Base-by-base conservation (phyloP, 2,329 filamentous ascomycete genomes). In the Dendrostoma leiphaemia region DNA sequence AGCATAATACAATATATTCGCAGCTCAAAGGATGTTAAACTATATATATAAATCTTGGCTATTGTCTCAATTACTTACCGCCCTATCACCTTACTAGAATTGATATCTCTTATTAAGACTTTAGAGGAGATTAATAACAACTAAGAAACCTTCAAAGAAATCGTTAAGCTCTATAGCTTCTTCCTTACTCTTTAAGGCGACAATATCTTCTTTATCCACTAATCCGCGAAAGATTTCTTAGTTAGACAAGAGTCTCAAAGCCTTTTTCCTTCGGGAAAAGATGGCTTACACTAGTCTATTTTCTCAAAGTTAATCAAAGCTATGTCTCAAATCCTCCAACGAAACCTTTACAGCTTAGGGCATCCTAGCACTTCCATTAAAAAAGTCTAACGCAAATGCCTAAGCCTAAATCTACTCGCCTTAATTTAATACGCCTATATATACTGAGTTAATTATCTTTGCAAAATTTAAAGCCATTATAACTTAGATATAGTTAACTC, bases 21-120 rank as follows among this genome's bases (percentile, higher is more conserved):
- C n/a, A n/a, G n/a, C n/a, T n/a, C n/a, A n/a, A n/a, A n/a, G 63
- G 9, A 77, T 77, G 70, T 61, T 75, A 21, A 31, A 59, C 0
- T 60, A 68, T 5, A 69, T 77, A 13, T 61, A 2, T 54, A 67
- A 0, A 61, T 78, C 8, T 66, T 80, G 6, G 58, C 63, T 8
- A 43, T 67, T 12, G 56, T 63, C 3, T 59, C 62, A 2, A 51
- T 63, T 6, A 63, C 65, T 3, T 72, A 68, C 45, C 69, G 69
- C 2, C 75, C 74, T 6, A 54, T 78, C 21, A 61, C 53, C 0
- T 15, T 77, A 2, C 7, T 54, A 0, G 72, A 79, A 54, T 48
- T 76, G 17, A 37, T 32, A 1, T 46, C 35, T 41, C 38, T 72
- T 13, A 37, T 61, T n/a, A 58, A 63, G 2, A 23, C 49, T 17